Evolutionary conservation across 805 yeast genomes (phyloP), one percentile per base, ranked within the genome.

Genomic region (Candida patagonica): DNA sequence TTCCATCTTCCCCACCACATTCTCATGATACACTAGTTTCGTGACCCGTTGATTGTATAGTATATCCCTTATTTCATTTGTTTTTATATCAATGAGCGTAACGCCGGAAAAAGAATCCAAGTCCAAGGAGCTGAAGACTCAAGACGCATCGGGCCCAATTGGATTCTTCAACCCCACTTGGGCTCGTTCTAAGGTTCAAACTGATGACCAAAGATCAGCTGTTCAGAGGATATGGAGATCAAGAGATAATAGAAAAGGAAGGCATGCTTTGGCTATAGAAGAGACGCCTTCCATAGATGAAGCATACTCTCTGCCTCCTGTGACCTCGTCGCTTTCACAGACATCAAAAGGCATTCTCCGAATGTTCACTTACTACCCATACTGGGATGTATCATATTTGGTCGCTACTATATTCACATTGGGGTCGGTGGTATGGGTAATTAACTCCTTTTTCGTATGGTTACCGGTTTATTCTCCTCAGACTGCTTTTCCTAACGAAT

Each of bases 341-440:
- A 35, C 30, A 10, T 25, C 30, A 6, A 22, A 31, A 6, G 44
- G 44, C 5, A 20, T 43, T 26, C 33, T 15, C 31, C 26, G 40
- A n/a, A 43, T 43, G 46, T 8, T 27, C 15, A 26, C 33, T 3
- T 32, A 22, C 13, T 43, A 29, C 26, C 46, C 46, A 8, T 43
- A 43, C 38, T 43, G 46, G 46, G 43, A 43, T 31, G 35, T 43
- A 3, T 43, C 47, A 9, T 44, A 37, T 29, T 25, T 32, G 27
- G 40, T 43, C 4, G 47, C 47, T 3, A 25, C 26, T 5, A 9
- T 37, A 4, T 44, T 44, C 34, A 43, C 46, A 4, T 13, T 32
- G 19, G 47, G 47, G 17, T 44, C 47, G 12, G 40, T 42, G 13
- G 33, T 44, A 9, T 44, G 47, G 47, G 46, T 44, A 13, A 44